Evolutionary conservation across 2,329 filamentous ascomycete genomes (phyloP), one percentile per base, ranked within the genome.

Genomic region (Byssochlamys sp.): DNA sequence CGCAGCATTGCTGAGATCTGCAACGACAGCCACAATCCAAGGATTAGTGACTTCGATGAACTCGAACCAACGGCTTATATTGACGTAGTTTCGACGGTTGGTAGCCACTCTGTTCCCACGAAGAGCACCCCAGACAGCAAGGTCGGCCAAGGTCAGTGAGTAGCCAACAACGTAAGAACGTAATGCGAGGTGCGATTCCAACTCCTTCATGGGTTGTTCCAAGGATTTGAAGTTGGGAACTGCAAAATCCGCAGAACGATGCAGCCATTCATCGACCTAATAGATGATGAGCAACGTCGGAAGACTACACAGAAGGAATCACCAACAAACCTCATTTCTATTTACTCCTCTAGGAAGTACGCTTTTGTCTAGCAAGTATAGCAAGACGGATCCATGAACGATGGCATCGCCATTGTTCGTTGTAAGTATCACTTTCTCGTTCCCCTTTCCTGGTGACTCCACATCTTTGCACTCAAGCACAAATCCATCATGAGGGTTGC

Each of bases 21-120:
- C 52, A n/a, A 61, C 56, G 25, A 56, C 60, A 26, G 59, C 58
- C 35, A 27, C 58, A 6, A 65, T 57, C 63, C 62, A 65, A 11
- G 63, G 63, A 53, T 65, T 65, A 5, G 61, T 53, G 12, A 55
- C 29, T 56, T 66, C 64, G 54, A 66, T 65, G 54, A 63, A 66
- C 24, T 56, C 54, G 35, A 61, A 64, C 64, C 64, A 66, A 19
- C 64, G 61, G 55, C 48, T 55, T 10, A 59, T 52, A 25, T 54
- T 59, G 49, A 57, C 60, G 14, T 55, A 24, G 9, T 29, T 54
- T 33, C 55, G 58, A 29, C 59, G 58, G 52, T 54, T 57, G 19
- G 57, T 48, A 24, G 59, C 58, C 25, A 65, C 59, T 29, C 57
- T 58, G 55, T 65, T 65, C n/a, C 63, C 62, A 29, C 63, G 61